Evolutionary conservation across 2,329 filamentous ascomycete species (phyloP).

Genomic region (Tolypocladium tundrense): DNA sequence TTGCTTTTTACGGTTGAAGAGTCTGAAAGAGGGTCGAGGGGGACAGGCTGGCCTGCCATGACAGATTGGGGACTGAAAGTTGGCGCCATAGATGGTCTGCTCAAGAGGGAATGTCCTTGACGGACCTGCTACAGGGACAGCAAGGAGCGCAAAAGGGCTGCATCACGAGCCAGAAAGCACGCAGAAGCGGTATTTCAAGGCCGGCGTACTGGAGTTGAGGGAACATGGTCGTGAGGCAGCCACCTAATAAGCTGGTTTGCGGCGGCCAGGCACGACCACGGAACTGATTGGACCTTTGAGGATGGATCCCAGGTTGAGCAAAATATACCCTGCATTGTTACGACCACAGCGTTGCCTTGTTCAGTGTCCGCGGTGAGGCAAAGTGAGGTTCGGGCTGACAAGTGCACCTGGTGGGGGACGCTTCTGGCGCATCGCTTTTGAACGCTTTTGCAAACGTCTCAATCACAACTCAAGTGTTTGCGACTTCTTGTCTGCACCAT

Average conservation of each 20-base stretch:
- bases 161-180: neutral
- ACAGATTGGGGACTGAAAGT: neutral
- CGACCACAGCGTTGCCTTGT: too few species aligned
- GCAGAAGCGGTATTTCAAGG: neutral
- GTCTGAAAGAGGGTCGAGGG: neutral
- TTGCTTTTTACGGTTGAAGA: neutral
- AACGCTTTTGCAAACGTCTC: too few species aligned
- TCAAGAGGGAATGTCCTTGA: too few species aligned
- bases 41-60: neutral
- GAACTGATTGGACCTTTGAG: neutral
- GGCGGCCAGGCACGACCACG: neutral
- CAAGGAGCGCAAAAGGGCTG: neutral
- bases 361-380: too few species aligned
- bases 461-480: too few species aligned
- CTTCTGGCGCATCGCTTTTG: too few species aligned
- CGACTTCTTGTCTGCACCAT: too few species aligned
- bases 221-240: neutral
- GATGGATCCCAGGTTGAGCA: neutral
- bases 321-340: neutral
- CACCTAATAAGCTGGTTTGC: neutral
- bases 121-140: neutral
- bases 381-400: too few species aligned
- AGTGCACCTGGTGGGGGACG: too few species aligned
- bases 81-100: too few species aligned
- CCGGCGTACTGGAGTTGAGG: neutral